Base-by-base conservation (phyloP, 139 green algal species). In the Nannochloris sp. region DNA sequence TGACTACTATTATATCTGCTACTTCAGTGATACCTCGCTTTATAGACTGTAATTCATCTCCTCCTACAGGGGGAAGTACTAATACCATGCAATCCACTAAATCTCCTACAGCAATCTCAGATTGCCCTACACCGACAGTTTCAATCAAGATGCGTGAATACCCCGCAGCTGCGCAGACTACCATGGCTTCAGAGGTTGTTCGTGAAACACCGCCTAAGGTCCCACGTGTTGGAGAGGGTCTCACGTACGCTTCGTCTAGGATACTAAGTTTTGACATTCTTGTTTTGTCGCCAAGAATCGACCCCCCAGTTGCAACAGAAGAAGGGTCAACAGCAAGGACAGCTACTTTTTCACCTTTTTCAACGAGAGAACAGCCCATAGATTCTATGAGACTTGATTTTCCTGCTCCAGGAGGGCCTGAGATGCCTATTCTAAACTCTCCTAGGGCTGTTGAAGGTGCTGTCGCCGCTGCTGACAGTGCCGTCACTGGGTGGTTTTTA, bases 221-320 rank as follows among this genome's bases (percentile, higher is more conserved):
- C 7, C 83, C 79, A 0, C 83, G 46, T 1, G 79, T 73, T 4
- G 83, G 80, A 32, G 72, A 80, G 25, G 83, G 71, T 44, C 83
- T 60, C 46, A 89, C 82, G 54, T 68, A 89, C 4, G 83, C 83
- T 7, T 46, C 44, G 3, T 54, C 23, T 37, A 69, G 34, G 14
- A n/a, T 37, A 13, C 67, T 71, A 3, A 89, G 68, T 8, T 54
- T 71, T 37, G 74, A 23, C 83, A 89, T 89, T 33, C 83, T 71
- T 9, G 83, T 89, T 68, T 90, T 90, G 55, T 89, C 83, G 1
- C 83, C 83, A 12, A 89, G 72, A 27, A 89, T 90, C 12, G 78
- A 72, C 2, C 77, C 77, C 4, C 77, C 77, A 44, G 67, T 73
- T 15, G 56, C 29, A 2, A 64, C n/a, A 5, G 70, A 82, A 32